phyloP scores from a whole-genome alignment of 164 flowering plant species.

The Amborella trichopoda region DNA sequence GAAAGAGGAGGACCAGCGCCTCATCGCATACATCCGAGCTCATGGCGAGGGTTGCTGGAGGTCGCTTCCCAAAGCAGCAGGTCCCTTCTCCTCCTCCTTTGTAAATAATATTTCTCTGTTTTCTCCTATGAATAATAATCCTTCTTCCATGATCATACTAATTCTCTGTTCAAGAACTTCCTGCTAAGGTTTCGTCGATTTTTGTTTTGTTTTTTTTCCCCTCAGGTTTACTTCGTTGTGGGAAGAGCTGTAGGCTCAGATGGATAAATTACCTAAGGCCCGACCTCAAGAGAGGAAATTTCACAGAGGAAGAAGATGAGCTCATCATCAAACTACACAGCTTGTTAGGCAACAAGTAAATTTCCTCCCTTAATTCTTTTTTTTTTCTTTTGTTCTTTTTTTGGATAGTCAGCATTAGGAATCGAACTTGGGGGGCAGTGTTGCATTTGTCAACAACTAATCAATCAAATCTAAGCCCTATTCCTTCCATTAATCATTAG shows the following conservation, averaged over 20 bases:
- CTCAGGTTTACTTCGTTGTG: slow-evolving; percentile 21
- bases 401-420: neutral
- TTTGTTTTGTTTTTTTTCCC: neutral
- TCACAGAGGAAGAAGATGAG: slow-evolving; percentile 25
- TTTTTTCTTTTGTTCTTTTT: neutral
- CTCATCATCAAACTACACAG: slow-evolving; percentile 23
- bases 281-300: slow-evolving; percentile 22
- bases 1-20: slow-evolving; percentile 18
- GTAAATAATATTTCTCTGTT: neutral
- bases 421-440: too few relatives aligned
- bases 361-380: neutral
- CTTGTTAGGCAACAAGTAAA: slow-evolving; percentile 21
- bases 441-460: too few relatives aligned
- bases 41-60: slow-evolving; percentile 24
- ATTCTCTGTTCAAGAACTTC: neutral
- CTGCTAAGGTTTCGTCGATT: neutral
- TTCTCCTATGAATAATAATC: neutral
- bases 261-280: slow-evolving; percentile 28
- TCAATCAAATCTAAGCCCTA: too few relatives aligned
- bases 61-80: slow-evolving; percentile 21
- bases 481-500: too few relatives aligned
- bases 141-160: neutral
- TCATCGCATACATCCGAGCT: slow-evolving; percentile 12
- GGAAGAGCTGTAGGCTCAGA: slow-evolving; percentile 25
- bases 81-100: neutral